phyloP scores from a whole-genome alignment of 805 yeast genomes.

The Torulaspora microellipsoides region DNA sequence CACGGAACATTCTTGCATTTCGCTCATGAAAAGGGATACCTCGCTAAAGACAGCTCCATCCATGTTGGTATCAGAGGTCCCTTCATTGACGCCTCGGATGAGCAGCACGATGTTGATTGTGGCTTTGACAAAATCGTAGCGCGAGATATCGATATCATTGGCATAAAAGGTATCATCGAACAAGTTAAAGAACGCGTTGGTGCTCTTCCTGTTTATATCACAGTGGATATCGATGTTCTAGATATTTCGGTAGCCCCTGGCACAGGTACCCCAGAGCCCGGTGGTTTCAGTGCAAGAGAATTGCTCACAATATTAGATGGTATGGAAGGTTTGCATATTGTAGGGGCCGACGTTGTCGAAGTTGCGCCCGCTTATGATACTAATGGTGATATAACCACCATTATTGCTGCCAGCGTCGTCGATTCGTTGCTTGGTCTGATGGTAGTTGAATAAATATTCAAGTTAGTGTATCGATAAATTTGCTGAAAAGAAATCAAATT shows the following conservation, averaged over 20 bases:
- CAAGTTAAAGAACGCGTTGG: slow-evolving; percentile 36
- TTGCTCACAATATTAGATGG: slow-evolving; percentile 51
- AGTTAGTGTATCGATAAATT: no score
- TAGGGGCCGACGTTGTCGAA: slow-evolving; percentile 69
- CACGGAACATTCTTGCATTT: slow-evolving; percentile 67
- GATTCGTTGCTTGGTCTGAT: slow-evolving; percentile 46
- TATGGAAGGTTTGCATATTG: slow-evolving; percentile 49
- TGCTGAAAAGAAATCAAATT: no score
- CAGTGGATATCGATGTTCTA: slow-evolving; percentile 52
- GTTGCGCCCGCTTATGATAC: slow-evolving; percentile 61
- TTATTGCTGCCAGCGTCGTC: slow-evolving; percentile 57
- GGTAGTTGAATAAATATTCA: slow-evolving; percentile 28
- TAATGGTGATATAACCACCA: slow-evolving; percentile 52
- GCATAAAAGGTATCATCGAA: slow-evolving; percentile 35
- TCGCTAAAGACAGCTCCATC: slow-evolving; percentile 41
- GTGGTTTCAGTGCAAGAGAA: slow-evolving; percentile 62
- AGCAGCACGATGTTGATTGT: slow-evolving; percentile 42
- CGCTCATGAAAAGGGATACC: slow-evolving; percentile 60
- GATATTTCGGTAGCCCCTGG: slow-evolving; percentile 65
- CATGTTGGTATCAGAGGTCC: slow-evolving; percentile 67
- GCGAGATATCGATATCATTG: slow-evolving; percentile 41
- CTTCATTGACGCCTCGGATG: slow-evolving; percentile 46
- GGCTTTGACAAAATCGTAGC: slow-evolving; percentile 45
- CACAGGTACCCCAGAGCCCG: slow-evolving; percentile 67
- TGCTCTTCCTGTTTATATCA: slow-evolving; percentile 38